Conservation (phyloP, 345 rosid species). For the Salix purpurea region DNA sequence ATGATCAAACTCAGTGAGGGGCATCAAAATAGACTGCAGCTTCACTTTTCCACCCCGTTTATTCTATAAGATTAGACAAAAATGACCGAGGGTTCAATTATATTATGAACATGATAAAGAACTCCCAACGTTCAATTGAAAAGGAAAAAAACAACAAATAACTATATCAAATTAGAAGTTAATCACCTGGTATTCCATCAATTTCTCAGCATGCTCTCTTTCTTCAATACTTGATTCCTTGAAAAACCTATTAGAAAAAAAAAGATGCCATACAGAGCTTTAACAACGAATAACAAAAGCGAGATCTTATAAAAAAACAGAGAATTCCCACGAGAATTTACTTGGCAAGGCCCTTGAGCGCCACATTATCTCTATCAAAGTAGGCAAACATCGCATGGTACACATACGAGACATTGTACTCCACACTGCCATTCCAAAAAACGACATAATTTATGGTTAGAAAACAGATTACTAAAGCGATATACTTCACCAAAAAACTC, state of each 20-base stretch:
- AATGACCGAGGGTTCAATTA: not conserved
- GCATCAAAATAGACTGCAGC: constrained; percentile 27
- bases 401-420: constrained; percentile 34
- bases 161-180: not conserved
- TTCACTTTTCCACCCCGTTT: constrained; percentile 37
- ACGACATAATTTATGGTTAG: not conserved
- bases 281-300: not conserved
- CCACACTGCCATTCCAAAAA: constrained; percentile 22
- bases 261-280: not conserved
- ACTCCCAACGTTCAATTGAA: not conserved
- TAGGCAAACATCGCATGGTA: constrained; percentile 35
- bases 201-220: constrained; percentile 33
- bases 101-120: not conserved
- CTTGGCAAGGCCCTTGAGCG: constrained; percentile 34
- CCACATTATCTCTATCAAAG: constrained; percentile 32
- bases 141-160: not conserved
- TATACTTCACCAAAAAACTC: not conserved
- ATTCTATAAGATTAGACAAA: constrained; percentile 16
- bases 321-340: not conserved
- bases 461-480: not conserved
- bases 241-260: constrained; percentile 23
- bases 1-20: constrained; percentile 28
- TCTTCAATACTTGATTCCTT: constrained; percentile 28
- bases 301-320: not conserved
- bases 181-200: constrained; percentile 32